A percentile compares a stretch with the other conserved stretches of the same genome.
Conservation (phyloP, 2,329 filamentous ascomycete genomes). For the Xylaria sp. region DNA sequence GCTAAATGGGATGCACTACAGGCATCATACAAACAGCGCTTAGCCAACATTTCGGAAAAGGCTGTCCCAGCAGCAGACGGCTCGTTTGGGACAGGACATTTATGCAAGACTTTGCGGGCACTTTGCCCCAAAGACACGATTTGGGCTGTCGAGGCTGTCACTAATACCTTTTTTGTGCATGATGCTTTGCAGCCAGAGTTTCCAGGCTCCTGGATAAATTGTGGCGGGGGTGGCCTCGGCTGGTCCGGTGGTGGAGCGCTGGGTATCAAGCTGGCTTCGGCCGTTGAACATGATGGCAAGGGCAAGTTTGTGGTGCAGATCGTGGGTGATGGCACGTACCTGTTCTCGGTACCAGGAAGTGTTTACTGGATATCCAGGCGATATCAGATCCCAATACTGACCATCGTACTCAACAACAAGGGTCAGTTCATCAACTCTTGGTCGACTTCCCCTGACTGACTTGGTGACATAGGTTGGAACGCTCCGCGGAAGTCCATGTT, state of each 20-base stretch:
- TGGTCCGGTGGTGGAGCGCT: slow-evolving; percentile 64
- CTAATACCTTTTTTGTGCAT: slow-evolving; percentile 72
- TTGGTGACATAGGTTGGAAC: slow-evolving; percentile 62
- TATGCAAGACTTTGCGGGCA: slow-evolving; percentile 52
- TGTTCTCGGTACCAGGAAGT: slow-evolving; percentile 65
- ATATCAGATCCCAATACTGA: slow-evolving; percentile 66
- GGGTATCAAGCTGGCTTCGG: slow-evolving; percentile 61
- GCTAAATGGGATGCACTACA: slow-evolving; percentile 66
- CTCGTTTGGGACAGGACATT: slow-evolving; percentile 65
- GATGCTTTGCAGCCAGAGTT: slow-evolving; percentile 73
- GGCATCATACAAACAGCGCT: slow-evolving; percentile 66
- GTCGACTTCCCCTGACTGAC: slow-evolving; percentile 16
- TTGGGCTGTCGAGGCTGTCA: slow-evolving; percentile 80
- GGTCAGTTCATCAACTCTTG: slow-evolving; percentile 50
- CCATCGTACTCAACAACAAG: slow-evolving; percentile 67
- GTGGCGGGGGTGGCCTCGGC: slow-evolving; percentile 63
- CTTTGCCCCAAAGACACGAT: slow-evolving; percentile 66
- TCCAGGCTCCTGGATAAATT: slow-evolving; percentile 64
- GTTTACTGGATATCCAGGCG: slow-evolving; percentile 67
- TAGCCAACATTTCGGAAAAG: slow-evolving; percentile 68
- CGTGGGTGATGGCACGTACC: slow-evolving; percentile 67
- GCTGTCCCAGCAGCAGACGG: slow-evolving; percentile 70
- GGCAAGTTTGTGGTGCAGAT: slow-evolving; percentile 66
- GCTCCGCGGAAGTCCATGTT: slow-evolving; percentile 67
- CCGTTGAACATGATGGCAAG: slow-evolving; percentile 54